These are phyloP conservation scores for Podila epigama DNA, from an alignment of 192 early-diverging fungal species.

Conservation along the genomic window DNA sequence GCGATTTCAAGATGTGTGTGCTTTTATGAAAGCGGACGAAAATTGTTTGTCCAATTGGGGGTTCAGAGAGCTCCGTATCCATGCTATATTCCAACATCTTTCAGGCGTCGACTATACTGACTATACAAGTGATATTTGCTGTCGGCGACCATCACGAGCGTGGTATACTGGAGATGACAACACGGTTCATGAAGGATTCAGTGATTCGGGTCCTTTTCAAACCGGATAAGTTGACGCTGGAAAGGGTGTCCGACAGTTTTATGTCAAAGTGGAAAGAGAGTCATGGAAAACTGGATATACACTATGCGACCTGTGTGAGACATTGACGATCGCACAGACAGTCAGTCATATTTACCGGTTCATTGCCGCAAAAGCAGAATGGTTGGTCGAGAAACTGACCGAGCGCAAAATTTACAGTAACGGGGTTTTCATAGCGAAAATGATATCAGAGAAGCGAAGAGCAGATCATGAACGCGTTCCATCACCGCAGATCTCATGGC, in stretches of 20 bases:
- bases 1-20: conserved; percentile 94
- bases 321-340: conserved; percentile 94
- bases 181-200: conserved; percentile 95
- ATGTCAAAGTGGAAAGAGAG: conserved; percentile 95
- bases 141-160: conserved; percentile 92
- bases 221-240: conserved; percentile 91
- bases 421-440: conserved; percentile 96
- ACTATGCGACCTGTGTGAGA: conserved; percentile 95
- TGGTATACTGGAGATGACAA: conserved; percentile 92
- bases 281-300: conserved; percentile 99
- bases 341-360: conserved; percentile 99
- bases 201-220: conserved; percentile 97
- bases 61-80: conserved; percentile 96
- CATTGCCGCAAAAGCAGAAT: conserved; percentile 97
- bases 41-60: conserved; percentile 95
- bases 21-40: conserved; percentile 98
- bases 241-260: conserved; percentile 94
- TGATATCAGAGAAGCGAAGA: conserved; percentile 93
- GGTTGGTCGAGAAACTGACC: conserved; percentile 92
- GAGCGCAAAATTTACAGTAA: conserved; percentile 89
- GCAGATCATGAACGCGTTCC: conserved; percentile 98
- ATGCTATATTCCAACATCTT: conserved; percentile 90
- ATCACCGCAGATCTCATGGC: conserved; percentile 97
- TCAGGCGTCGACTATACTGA: no score
- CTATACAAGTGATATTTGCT: conserved; percentile 93